Evolutionary conservation across 257 asterid species (phyloP), one percentile per base, ranked within the genome.

Genomic region (Nicotiana tabacum): DNA sequence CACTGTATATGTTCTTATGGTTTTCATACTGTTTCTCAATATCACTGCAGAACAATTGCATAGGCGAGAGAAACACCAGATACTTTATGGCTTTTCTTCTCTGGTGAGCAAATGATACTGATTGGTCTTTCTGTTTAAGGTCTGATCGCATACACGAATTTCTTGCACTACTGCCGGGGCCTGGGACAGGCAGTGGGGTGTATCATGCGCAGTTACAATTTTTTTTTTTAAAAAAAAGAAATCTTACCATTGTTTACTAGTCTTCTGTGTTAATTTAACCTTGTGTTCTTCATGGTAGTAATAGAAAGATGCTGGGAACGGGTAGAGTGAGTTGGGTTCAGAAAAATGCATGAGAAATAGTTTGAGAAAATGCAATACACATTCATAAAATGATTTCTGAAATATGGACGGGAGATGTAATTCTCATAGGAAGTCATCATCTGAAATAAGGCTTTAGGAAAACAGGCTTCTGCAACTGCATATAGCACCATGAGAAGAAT

Each of bases 41-140:
- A 56, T 17, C 80, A 87, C 51, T 43, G 51, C 91, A 96, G 99
- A 96, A 96, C 90, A 96, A 94, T 88, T 96, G 99, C 92, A 93
- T 96, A 82, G 99, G 99, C 72, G 99, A 96, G 94, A 92, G 90
- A 83, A 96, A 96, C 88, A 91, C 92, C 69, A 90, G 98, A 90
- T 94, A 93, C 92, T 96, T 96, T 91, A 88, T 96, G 95, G 98
- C 95, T 81, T 96, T 96, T 88, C 92, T 96, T 87, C 78, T 94
- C 69, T 96, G 99, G 99, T 95, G 90, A 95, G 98, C 88, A 77
- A 81, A 85, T 77, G 77, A 39, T 66, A 67, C 39, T 55, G 16
- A 58, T 30, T 74, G 39, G 62, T 70, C 78, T 70, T 70, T 70
- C 37, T 70, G 29, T 33, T 33, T 21, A 70, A 70, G 37, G 58